phyloP scores from a whole-genome alignment of 208 protist genomes.

The Trypanosoma platydactyli region DNA sequence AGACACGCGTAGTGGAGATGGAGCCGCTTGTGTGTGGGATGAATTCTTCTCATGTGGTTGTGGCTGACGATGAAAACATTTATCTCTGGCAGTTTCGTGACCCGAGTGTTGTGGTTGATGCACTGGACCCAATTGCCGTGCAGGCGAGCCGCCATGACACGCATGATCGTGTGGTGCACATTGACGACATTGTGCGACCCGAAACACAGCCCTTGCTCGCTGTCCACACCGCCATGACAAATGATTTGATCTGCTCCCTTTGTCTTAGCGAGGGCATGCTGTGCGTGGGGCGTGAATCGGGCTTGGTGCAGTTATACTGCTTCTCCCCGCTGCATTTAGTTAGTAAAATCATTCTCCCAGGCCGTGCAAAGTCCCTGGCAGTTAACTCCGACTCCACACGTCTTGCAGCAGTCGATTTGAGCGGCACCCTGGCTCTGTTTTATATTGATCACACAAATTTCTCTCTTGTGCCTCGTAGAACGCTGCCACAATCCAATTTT shows the following conservation, averaged over 20 bases:
- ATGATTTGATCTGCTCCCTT: conserved; percentile 91
- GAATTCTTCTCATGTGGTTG: conserved; percentile 92
- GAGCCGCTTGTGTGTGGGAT: conserved; percentile 89
- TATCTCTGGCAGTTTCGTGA: conserved; percentile 96
- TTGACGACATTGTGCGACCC: conserved; percentile 88
- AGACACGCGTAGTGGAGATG: conserved; percentile 91
- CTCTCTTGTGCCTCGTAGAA: conserved; percentile 64
- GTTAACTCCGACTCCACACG: conserved; percentile 92
- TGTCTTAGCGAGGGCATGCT: conserved; percentile 81
- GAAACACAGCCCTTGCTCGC: conserved; percentile 55
- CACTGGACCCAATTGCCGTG: conserved; percentile 80
- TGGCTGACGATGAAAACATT: conserved; percentile 88
- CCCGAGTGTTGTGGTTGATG: conserved; percentile 67
- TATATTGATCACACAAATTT: conserved; percentile 52
- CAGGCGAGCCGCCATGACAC: conserved; percentile 72
- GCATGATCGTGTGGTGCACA: conserved; percentile 87
- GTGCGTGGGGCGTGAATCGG: conserved; percentile 90
- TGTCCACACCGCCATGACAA: conserved; percentile 74
- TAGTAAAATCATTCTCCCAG: conserved; percentile 70
- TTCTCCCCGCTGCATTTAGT: conserved; percentile 86
- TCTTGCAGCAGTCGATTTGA: conserved; percentile 91
- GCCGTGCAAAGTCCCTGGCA: conserved; percentile 77
- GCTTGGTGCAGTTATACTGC: conserved; percentile 85
- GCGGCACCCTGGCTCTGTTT: conserved; percentile 77
- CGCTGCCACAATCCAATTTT: conserved; percentile 59